Base-by-base conservation (phyloP, 2,329 filamentous ascomycete genomes). In the Trematosphaeria pertusa region DNA sequence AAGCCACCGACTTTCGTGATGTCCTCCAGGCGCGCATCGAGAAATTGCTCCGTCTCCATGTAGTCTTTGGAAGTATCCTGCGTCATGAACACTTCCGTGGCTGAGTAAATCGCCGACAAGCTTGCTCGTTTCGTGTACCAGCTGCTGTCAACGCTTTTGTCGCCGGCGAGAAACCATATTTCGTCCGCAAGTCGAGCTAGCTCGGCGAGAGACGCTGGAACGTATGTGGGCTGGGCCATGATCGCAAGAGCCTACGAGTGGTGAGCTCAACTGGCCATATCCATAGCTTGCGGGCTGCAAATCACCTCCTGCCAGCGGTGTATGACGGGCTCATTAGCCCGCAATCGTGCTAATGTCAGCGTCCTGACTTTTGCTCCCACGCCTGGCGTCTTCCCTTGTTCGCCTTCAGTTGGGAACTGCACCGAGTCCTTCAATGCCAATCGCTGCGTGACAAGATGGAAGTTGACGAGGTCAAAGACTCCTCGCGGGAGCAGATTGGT, bases 61-160 rank as follows among this genome's bases (percentile, higher is more conserved):
- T 89, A 94, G n/a, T 83, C 84, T 0, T 81, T 75, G 3, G 87
- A 91, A 50, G 78, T 80, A 72, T 97, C 94, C 48, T 88, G 91
- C 17, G 91, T 97, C 91, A 97, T 97, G 74, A 92, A 96, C 4
- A 97, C 78, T 74, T 99, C 94, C 45, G 87, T 71, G 4, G 74
- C 72, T 1, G 90, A 90, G 65, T 89, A 90, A n/a, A 89, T 79
- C 2, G 80, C 79, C 0, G 83, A 79, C 18, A 89, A 70, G 0
- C 78, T 81, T 7, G 84, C 79, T 3, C 87, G 79, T 67, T 87
- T 88, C 2, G 85, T 86, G 61, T 99, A 99, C 94, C 94, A 99
- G 4, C 85, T 87, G 3, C 84, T 82, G 71, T 97, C 92, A 50
- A 97, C 89, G 17, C 86, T 82, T 17, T 76, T 79, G 71, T 97